A percentile compares a stretch with the other conserved stretches of the same genome.
These are phyloP conservation scores for Colletotrichum orbiculare DNA, from an alignment of 2,329 filamentous ascomycete species.

Conservation along the genomic window DNA sequence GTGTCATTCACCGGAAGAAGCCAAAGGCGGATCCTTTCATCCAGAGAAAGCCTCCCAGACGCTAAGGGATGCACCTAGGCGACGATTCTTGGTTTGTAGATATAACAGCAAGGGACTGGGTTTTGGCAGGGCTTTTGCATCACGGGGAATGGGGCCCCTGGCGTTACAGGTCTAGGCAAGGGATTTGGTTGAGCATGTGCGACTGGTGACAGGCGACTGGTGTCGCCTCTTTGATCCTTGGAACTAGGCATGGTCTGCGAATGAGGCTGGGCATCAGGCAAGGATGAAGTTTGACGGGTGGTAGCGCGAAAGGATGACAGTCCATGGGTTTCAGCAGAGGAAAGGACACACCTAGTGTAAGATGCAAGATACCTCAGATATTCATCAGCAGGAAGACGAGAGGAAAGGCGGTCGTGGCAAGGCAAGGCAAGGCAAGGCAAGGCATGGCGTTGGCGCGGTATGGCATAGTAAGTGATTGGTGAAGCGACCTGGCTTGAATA, in stretches of 20 bases:
- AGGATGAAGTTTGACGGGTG: background rate
- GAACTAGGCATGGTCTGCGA: constrained; percentile 17
- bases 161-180: constrained; percentile 32
- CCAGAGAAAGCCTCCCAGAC: constrained; percentile 47
- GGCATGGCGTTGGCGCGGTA: constrained; percentile 4
- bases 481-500: background rate
- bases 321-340: background rate
- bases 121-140: constrained; percentile 23
- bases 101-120: constrained; percentile 24
- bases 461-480: constrained; percentile 7
- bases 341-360: constrained; percentile 6
- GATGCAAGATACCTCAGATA: background rate
- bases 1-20: constrained; percentile 49
- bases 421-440: background rate
- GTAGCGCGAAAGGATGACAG: background rate
- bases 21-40: constrained; percentile 58
- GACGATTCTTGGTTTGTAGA: constrained; percentile 33
- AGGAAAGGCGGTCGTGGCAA: constrained; percentile 7
- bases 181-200: constrained; percentile 18
- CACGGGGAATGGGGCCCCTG: constrained; percentile 18
- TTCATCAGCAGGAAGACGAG: constrained; percentile 10
- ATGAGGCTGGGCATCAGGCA: constrained; percentile 5
- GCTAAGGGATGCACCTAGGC: constrained; percentile 14
- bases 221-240: constrained; percentile 17
- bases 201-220: background rate